Percentiles rank a stretch among this genome's conserved stretches.
phyloP scores from a whole-genome alignment of 2,329 filamentous ascomycete genomes.

The Ophiostoma sp. region DNA sequence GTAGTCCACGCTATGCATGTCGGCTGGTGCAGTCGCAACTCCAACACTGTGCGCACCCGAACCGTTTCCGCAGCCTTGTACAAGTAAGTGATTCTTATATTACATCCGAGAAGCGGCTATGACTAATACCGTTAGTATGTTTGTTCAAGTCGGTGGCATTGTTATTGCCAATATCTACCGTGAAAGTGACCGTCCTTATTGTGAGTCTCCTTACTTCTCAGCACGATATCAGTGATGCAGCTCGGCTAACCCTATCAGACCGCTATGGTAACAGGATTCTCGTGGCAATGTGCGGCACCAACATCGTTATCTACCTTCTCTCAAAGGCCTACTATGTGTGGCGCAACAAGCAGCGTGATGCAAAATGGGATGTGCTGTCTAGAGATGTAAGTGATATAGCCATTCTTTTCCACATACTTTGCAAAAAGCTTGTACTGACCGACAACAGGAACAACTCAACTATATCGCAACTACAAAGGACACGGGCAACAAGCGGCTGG shows the following conservation, averaged over 20 bases:
- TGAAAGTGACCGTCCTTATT: not conserved
- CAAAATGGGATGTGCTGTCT: not conserved
- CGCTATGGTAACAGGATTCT: not conserved
- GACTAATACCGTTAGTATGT: not conserved
- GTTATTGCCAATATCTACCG: constrained; percentile 11
- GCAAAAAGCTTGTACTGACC: not conserved
- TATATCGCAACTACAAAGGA: constrained; percentile 10
- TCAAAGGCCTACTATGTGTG: constrained; percentile 7
- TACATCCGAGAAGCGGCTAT: not conserved
- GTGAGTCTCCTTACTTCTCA: not conserved
- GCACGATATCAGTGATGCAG: not conserved
- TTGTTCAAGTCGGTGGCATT: constrained; percentile 10
- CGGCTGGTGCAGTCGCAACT: constrained; percentile 11
- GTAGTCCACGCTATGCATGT: constrained; percentile 2
- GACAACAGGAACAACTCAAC: constrained; percentile 11
- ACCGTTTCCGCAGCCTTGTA: constrained; percentile 10
- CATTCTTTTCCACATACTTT: not conserved
- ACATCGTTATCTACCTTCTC: constrained; percentile 6
- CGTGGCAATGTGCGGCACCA: constrained; percentile 1
- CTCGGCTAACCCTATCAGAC: not conserved
- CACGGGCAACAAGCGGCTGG: constrained; percentile 1
- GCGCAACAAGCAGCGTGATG: constrained; percentile 8
- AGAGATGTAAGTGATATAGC: not conserved
- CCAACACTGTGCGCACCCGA: constrained; percentile 10
- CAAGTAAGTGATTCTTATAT: not conserved